Conservation (phyloP, 2,329 filamentous ascomycete species). For the Colletotrichum scovillei region DNA sequence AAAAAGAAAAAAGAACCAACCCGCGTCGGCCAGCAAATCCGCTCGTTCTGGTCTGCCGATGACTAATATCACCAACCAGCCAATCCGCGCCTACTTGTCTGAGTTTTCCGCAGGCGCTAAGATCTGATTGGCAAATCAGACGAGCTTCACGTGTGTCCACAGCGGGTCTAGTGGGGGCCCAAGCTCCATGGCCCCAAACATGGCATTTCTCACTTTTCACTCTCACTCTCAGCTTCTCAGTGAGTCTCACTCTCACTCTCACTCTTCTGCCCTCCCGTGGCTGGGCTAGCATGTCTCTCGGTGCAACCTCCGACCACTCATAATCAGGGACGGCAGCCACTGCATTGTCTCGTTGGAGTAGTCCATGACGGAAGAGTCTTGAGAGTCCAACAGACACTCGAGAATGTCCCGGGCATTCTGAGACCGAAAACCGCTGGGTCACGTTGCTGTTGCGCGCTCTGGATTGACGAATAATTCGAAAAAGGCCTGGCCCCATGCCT, state of each 20-base stretch:
- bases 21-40: background rate
- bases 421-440: background rate
- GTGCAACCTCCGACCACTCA: background rate
- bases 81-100: conserved; percentile 21
- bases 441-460: too few species aligned
- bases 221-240: background rate
- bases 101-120: conserved; percentile 26
- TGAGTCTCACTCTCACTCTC: background rate
- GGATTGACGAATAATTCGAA: too few species aligned
- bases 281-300: background rate
- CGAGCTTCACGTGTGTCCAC: background rate
- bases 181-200: background rate
- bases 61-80: conserved; percentile 27
- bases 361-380: background rate
- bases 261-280: background rate
- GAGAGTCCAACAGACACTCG: background rate
- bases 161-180: background rate
- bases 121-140: conserved; percentile 3
- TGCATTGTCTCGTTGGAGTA: background rate
- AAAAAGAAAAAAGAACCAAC: background rate
- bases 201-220: background rate
- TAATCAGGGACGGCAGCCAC: background rate
- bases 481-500: too few species aligned
- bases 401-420: background rate
- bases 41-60: background rate